Conservation (phyloP, 2,329 filamentous ascomycete genomes). For the Cordyceps sp. region DNA sequence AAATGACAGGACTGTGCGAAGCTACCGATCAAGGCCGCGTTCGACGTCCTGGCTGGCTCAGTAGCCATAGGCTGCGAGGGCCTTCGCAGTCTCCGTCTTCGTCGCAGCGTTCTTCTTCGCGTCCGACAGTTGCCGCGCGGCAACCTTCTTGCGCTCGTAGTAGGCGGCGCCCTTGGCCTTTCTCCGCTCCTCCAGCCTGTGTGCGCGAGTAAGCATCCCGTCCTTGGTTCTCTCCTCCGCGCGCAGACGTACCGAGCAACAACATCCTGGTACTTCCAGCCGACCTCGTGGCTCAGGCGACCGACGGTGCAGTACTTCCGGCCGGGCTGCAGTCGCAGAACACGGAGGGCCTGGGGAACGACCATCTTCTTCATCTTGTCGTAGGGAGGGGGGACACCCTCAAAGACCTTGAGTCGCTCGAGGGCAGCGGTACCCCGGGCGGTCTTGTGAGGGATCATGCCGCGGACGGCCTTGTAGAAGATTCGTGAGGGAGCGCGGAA, state of each 20-base stretch:
- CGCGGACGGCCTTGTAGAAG: constrained; percentile 99
- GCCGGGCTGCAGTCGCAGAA: constrained; percentile 93
- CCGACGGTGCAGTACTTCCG: constrained; percentile 99
- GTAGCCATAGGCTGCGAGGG: constrained; percentile 84
- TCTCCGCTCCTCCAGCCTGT: constrained; percentile 94
- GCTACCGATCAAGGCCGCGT: constrained; percentile 12
- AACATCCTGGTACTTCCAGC: constrained; percentile 99
- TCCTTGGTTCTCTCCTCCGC: neutral
- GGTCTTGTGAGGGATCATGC: constrained; percentile 99
- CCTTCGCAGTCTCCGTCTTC: constrained; percentile 72
- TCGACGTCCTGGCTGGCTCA: constrained; percentile 32
- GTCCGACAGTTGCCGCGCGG: constrained; percentile 75
- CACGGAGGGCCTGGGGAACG: constrained; percentile 92
- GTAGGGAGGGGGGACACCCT: constrained; percentile 97
- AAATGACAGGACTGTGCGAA: constrained; percentile 26
- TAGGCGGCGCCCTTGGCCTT: constrained; percentile 99
- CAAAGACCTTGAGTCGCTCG: constrained; percentile 99
- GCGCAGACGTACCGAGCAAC: constrained; percentile 71
- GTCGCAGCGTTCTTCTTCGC: constrained; percentile 85
- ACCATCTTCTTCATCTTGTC: constrained; percentile 99
- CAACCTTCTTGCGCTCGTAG: constrained; percentile 99
- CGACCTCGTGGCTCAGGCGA: constrained; percentile 94
- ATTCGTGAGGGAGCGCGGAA: constrained; percentile 98
- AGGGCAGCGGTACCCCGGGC: constrained; percentile 89
- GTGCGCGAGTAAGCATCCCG: constrained; percentile 6